Evolutionary conservation across 2,329 filamentous ascomycete species (phyloP).

Genomic region (Lecanosticta acicola): DNA sequence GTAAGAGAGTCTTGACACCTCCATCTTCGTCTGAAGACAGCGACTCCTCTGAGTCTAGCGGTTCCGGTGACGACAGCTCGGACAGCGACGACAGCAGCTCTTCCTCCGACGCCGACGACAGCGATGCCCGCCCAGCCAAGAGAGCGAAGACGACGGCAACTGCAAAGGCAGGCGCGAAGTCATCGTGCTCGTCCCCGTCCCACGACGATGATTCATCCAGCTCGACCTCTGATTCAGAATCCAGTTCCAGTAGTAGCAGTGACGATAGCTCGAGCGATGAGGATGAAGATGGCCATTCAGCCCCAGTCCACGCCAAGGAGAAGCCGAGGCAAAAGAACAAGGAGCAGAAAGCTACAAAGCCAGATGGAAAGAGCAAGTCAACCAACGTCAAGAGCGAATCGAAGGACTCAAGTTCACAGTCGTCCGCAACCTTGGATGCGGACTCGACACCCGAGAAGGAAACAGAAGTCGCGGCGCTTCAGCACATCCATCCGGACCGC

Average conservation of each 20-base stretch:
- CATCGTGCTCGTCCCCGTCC: conserved; percentile 26
- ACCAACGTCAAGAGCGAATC: too few relatives aligned
- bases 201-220: too few relatives aligned
- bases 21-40: conserved; percentile 8
- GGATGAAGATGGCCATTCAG: conserved; percentile 13
- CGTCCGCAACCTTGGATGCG: conserved; percentile 31
- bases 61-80: conserved; percentile 8
- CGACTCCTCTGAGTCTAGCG: conserved; percentile 7
- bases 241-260: conserved; percentile 35
- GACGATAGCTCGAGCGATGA: conserved; percentile 33
- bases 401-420: conserved; percentile 16
- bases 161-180: conserved; percentile 21
- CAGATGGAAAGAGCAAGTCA: too few relatives aligned
- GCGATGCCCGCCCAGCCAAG: conserved; percentile 29
- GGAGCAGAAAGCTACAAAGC: conserved; percentile 23
- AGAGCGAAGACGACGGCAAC: conserved; percentile 22
- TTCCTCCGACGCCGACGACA: conserved; percentile 23
- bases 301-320: conserved; percentile 10
- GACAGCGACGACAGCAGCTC: conserved; percentile 18
- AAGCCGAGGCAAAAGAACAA: conserved; percentile 21
- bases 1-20: conserved; percentile 2
- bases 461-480: conserved; percentile 32
- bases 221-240: conserved; percentile 15
- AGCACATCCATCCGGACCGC: conserved; percentile 38
- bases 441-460: conserved; percentile 17